Evolutionary conservation across 2,329 filamentous ascomycete species (phyloP).

Genomic region (Colletotrichum destructivum): DNA sequence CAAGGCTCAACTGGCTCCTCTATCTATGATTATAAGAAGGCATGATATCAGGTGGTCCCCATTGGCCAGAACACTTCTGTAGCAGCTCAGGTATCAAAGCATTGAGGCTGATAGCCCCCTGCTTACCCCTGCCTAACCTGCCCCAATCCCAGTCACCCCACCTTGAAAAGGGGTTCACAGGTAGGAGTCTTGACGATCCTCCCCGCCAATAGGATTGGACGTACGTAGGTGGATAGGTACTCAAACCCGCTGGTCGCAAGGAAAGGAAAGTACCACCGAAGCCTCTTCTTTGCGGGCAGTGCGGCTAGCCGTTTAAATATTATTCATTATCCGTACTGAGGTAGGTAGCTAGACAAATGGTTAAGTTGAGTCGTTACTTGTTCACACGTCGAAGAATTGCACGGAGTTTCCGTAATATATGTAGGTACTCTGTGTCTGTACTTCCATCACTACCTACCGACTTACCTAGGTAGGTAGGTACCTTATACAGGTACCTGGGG

Average conservation of each 20-base stretch:
- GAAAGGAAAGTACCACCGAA: neutral
- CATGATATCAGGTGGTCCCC: neutral
- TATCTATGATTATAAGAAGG: no score
- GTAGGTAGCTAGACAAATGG: no score
- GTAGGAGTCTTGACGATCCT: constrained; percentile 6
- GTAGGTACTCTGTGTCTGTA: no score
- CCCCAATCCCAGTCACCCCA: neutral
- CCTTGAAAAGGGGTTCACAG: constrained; percentile 11
- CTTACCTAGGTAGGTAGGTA: no score
- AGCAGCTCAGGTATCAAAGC: neutral
- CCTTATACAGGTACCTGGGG: neutral
- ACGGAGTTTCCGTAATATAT: no score
- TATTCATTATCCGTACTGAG: no score
- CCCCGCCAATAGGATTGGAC: constrained; percentile 5
- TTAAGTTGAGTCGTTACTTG: no score
- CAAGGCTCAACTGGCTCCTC: no score
- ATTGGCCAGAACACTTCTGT: constrained; percentile 14
- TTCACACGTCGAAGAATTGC: neutral
- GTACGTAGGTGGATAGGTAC: neutral
- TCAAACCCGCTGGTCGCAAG: neutral
- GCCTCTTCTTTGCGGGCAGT: constrained; percentile 13
- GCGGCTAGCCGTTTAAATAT: neutral
- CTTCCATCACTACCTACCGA: no score
- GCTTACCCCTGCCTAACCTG: neutral
- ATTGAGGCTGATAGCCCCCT: neutral